Percentiles rank a stretch among this genome's conserved stretches.
Evolutionary conservation across 2,329 filamentous ascomycete species (phyloP).

Genomic region (Colletotrichum salicis): DNA sequence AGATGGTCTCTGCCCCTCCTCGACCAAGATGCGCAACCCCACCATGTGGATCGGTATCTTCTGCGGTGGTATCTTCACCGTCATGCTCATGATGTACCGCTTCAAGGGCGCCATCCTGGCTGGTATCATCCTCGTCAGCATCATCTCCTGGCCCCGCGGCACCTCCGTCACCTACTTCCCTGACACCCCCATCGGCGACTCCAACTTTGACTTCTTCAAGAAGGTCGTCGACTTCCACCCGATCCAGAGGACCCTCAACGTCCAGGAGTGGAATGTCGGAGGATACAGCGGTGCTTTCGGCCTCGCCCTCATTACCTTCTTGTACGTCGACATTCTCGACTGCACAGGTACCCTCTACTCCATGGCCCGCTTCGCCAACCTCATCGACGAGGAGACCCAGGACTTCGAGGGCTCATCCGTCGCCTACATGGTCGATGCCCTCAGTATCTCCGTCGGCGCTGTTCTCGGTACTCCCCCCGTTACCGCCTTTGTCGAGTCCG

Average conservation of each 20-base stretch:
- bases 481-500: conserved; percentile 89
- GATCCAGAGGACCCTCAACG: conserved; percentile 75
- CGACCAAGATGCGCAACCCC: conserved; percentile 82
- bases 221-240: conserved; percentile 86
- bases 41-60: conserved; percentile 92
- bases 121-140: conserved; percentile 84
- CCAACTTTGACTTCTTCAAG: conserved; percentile 86
- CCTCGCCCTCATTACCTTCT: conserved; percentile 85
- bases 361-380: conserved; percentile 85
- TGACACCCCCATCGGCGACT: conserved; percentile 74
- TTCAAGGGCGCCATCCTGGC: conserved; percentile 88
- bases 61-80: conserved; percentile 83
- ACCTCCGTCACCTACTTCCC: conserved; percentile 86
- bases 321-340: conserved; percentile 91
- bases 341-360: conserved; percentile 88
- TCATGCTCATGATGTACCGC: conserved; percentile 84
- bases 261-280: conserved; percentile 78
- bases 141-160: conserved; percentile 86
- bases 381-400: conserved; percentile 83
- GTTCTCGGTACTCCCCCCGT: conserved; percentile 83
- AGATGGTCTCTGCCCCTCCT: conserved; percentile 68
- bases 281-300: conserved; percentile 80
- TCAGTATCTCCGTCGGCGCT: conserved; percentile 81
- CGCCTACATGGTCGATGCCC: conserved; percentile 85
- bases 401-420: conserved; percentile 88